Base-by-base conservation (phyloP, 78 protist species). In the Blattamonas nauphoetae region DNA sequence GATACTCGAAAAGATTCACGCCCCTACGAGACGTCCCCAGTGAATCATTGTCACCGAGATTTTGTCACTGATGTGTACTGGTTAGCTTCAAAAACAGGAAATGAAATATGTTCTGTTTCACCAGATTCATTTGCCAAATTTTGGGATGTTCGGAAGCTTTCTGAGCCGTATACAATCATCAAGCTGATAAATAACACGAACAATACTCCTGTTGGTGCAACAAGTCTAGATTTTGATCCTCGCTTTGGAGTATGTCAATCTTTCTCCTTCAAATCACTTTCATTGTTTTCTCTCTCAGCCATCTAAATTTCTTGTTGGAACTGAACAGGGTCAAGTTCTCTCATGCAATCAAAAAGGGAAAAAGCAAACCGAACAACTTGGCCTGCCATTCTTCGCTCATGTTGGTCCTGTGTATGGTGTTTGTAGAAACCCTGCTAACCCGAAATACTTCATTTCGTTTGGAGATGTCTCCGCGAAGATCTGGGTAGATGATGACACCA, bases 341-440 rank as follows among this genome's bases (percentile, higher is more conserved):
- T 5, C 64, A 36, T 90, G 93, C 90, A 92, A 92, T 85, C 84
- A 84, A 1, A 92, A 94, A 86, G 90, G 84, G n/a, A 92, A 91
- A 88, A 71, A 44, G 33, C 88, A 87, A 45, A 3, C 33, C 6
- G 96, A 94, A n/a, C 84, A 84, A 38, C 88, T 92, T 78, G 88
- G 85, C 0, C 44, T 42, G n/a, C 11, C 88, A n/a, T 94, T 84
- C 88, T n/a, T 78, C 41, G 93, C 93, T 0, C 96, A 92, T 88
- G 89, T 91, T 83, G 96, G 96, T 1, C 96, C 96, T 55, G 90
- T 93, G 42, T 91, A 93, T 86, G 87, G 92, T 0, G 84, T 94
- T 21, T 21, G 63, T 87, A 89, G 94, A 36, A 89, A 91, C 90
- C 92, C 93, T 44, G 33, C 71, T 86, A 85, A 45, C 84, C 79